phyloP scores from a whole-genome alignment of 2,329 filamentous ascomycete genomes.

The Penicillium janthinellum region DNA sequence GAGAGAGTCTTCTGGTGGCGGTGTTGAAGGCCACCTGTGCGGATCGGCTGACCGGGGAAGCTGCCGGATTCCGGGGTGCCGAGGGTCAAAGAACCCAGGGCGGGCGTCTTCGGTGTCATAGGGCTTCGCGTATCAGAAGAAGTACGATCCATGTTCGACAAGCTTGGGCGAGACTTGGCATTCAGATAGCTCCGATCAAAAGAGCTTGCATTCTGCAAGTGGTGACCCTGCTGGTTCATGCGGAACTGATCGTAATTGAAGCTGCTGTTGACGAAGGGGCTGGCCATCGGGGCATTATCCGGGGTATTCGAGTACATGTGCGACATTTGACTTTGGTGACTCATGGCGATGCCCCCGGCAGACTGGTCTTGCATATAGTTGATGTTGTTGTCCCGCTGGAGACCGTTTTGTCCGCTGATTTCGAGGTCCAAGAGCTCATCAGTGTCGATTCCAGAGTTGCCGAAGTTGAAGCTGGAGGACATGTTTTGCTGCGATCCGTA shows the following conservation, averaged over 20 bases:
- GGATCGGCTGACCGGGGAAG: slow-evolving; percentile 77
- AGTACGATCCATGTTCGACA: slow-evolving; percentile 71
- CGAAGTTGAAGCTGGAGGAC: slow-evolving; percentile 72
- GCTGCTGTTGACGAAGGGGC: slow-evolving; percentile 74
- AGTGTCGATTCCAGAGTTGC: slow-evolving; percentile 78
- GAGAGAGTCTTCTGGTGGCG: slow-evolving; percentile 80
- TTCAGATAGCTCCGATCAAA: slow-evolving; percentile 61
- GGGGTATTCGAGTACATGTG: slow-evolving; percentile 86
- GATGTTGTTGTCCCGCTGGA: slow-evolving; percentile 37
- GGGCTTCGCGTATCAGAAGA: slow-evolving; percentile 75
- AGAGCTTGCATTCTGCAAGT: slow-evolving; percentile 43
- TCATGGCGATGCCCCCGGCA: slow-evolving; percentile 54
- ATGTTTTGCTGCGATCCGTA: slow-evolving; percentile 66
- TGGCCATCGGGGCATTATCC: slow-evolving; percentile 88
- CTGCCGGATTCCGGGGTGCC: slow-evolving; percentile 69
- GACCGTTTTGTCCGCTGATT: slow-evolving; percentile 44
- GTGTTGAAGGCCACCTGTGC: slow-evolving; percentile 61
- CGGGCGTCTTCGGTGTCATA: slow-evolving; percentile 83
- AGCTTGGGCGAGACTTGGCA: slow-evolving; percentile 60
- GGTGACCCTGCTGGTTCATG: slow-evolving; percentile 53
- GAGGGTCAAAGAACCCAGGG: slow-evolving; percentile 71
- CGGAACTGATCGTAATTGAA: slow-evolving; percentile 79
- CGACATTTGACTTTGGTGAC: slow-evolving; percentile 68
- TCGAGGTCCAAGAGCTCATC: slow-evolving; percentile 78
- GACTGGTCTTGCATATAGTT: slow-evolving; percentile 56